Base-by-base conservation (phyloP, 108 stramenopile genomes). In the Mediolabrus comicus region DNA sequence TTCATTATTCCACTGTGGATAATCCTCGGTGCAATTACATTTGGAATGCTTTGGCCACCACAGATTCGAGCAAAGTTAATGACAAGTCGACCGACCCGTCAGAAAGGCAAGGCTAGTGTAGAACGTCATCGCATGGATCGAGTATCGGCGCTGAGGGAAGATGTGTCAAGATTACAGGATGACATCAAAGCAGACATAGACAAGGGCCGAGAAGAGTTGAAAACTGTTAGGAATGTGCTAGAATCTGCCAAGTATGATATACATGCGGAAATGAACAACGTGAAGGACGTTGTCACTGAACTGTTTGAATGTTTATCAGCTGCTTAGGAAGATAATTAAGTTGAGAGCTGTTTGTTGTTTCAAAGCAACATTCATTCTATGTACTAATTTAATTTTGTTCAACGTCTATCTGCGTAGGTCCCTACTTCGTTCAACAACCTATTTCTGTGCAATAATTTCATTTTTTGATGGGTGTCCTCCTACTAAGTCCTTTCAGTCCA, bases 1-100 rank as follows among this genome's bases (percentile, higher is more conserved):
- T 4, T 87, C 25, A 29, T 88, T 13, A 77, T 82, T 28, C 91
- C 91, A 9, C 35, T 88, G n/a, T 92, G 91, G 91, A 59, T 92
- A 7, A 17, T 70, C 9, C 27, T 88, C 22, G 91, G 91, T 6
- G 19, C 78, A 13, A 34, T 66, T 11, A 84, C 87, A 16, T 67
- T 86, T 32, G 91, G 91, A 5, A 56, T 86, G 9, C 58, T 90
- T 55, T 92, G 86, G 89, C 91, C 91, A 41, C 88, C 89, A 7
- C 88, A 90, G 74, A 67, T 92, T 10, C 75, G 91, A 3, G 75
- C 69, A 17, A 77, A 73, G 55, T 46, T 92, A 11, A 57, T 79
- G 53, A 68, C 66, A 22, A 72, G 72, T 62, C 55, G 33, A 33
- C 6, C 58, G 59, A 56, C 72, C 8, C 12, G 39, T 6, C 39